Base-by-base conservation (phyloP, 2,329 filamentous ascomycete genomes). In the Pseudogymnoascus sp. region DNA sequence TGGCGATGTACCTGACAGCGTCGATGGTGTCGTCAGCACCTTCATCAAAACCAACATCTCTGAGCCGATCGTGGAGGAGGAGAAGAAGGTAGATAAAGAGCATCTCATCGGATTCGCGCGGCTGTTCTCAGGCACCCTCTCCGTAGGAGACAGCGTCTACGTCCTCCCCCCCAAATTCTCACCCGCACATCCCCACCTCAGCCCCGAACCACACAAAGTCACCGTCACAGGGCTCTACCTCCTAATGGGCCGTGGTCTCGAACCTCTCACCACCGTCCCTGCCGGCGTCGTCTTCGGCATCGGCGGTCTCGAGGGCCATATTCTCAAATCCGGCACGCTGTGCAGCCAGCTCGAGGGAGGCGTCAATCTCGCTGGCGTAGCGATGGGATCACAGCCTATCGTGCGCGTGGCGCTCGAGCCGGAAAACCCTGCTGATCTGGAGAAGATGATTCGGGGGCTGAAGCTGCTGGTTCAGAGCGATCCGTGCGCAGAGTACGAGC, bases 251-350 rank as follows among this genome's bases (percentile, higher is more conserved):
- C 84, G 93, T 64, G 89, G 89, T 64, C 79, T 99, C 4, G 93
- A 97, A 72, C 83, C 88, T 1, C 82, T 99, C 0, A 83, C 85
- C 14, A 89, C 88, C 0, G 93, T 97, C 0, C 93, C 93, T 5
- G 93, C 95, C 0, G 95, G 95, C 47, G 93, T 96, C 6, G 89
- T 99, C 4, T 97, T 99, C 72, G 95, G 95, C 24, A 95, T 99
- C 62, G 91, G 88, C 33, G 95, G 95, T 1, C 83, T 99, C 1
- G 93, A 95, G 71, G 93, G 93, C 14, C 88, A 93, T 65, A 88
- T 99, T n/a, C 81, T 99, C 62, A 99, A 99, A 74, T 96, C 92
- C 1, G 95, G 93, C 11, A 99, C 95, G 0, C 80, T 99, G 3
- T 97, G 92, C 78, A 96, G 91, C 67, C 89, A 90, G 67, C 78